These are phyloP conservation scores for Xylariaceae sp. DNA, from an alignment of 2,329 filamentous ascomycete genomes.

Conservation along the genomic window DNA sequence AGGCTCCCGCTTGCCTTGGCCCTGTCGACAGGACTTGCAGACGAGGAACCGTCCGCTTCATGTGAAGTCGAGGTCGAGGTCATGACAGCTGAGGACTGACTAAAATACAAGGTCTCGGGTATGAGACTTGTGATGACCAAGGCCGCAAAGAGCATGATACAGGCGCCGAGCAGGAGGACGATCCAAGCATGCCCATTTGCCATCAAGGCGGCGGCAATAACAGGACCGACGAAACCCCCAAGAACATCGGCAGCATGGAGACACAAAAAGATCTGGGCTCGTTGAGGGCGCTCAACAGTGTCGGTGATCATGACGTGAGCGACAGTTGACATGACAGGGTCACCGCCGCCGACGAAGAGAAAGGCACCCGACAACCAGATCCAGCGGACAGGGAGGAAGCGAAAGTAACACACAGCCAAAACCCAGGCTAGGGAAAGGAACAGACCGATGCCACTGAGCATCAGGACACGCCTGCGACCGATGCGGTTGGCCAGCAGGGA, in stretches of 20 bases:
- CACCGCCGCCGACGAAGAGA: conserved; percentile 9
- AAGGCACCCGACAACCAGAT: conserved; percentile 3
- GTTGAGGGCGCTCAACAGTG: background rate
- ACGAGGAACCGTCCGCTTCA: background rate
- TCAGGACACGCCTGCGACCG: conserved; percentile 4
- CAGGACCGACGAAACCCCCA: conserved; percentile 6
- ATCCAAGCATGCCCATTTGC: conserved; percentile 6
- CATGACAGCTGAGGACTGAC: background rate
- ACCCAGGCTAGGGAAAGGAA: conserved; percentile 1
- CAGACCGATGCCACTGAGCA: conserved; percentile 4
- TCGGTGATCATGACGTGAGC: conserved; percentile 9
- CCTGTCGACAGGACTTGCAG: background rate
- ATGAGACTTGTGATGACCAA: background rate
- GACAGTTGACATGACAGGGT: conserved; percentile 5
- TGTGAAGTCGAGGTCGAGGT: background rate
- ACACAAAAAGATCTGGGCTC: conserved; percentile 9
- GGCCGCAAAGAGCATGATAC: background rate
- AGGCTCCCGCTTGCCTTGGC: background rate
- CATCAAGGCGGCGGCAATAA: conserved; percentile 7
- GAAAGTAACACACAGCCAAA: conserved; percentile 7
- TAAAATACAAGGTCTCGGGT: conserved; percentile 2
- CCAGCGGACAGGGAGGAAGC: conserved; percentile 4
- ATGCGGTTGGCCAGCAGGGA: conserved; percentile 6
- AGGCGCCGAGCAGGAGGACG: conserved; percentile 2
- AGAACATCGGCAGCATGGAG: conserved; percentile 6